phyloP scores from a whole-genome alignment of 768 basidiomycete species.

The Amanita phalloides region DNA sequence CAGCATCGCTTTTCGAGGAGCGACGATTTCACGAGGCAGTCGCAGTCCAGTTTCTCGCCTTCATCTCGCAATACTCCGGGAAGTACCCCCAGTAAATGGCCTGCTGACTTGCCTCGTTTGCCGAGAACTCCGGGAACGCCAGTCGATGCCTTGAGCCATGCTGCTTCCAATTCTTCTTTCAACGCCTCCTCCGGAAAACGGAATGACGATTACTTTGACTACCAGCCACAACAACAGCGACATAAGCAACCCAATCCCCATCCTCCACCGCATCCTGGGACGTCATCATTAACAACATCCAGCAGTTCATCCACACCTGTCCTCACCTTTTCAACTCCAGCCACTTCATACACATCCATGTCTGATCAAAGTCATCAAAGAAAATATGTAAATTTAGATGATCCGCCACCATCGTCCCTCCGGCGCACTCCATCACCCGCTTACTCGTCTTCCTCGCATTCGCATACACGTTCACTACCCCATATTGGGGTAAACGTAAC shows the following conservation, averaged over 20 bases:
- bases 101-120: constrained; percentile 18
- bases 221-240: constrained; percentile 4
- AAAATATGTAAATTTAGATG: constrained; percentile 5
- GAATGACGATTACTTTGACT: constrained; percentile 5
- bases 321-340: not conserved
- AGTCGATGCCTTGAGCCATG: constrained; percentile 8
- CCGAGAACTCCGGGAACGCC: constrained; percentile 20
- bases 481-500: not conserved
- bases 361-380: not conserved
- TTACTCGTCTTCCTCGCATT: not conserved
- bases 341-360: constrained; percentile 1
- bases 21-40: constrained; percentile 4
- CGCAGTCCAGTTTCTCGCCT: not conserved
- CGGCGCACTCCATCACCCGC: constrained; percentile 1
- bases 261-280: not conserved
- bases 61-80: not conserved
- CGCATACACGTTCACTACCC: not conserved
- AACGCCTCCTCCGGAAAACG: not conserved
- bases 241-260: not conserved
- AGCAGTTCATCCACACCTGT: not conserved
- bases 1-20: constrained; percentile 6
- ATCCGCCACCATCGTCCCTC: constrained; percentile 5
- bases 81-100: constrained; percentile 12
- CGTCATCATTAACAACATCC: not conserved
- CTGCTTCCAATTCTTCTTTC: not conserved